Evolutionary conservation across 495 filamentous ascomycete species (phyloP), one percentile per base, ranked within the genome.

Genomic region (Penicillium herquei): DNA sequence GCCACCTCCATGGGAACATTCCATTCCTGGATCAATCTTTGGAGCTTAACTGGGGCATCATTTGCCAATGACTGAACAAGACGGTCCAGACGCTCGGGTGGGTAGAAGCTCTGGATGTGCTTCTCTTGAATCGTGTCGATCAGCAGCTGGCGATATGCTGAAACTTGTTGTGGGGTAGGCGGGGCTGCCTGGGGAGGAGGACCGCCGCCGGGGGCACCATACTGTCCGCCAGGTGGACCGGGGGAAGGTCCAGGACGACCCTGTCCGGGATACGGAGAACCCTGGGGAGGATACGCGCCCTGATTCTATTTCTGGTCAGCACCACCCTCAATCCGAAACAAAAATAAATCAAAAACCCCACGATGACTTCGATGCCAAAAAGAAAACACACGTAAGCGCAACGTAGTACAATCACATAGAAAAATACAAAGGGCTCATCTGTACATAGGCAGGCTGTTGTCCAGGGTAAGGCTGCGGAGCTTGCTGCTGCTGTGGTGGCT

Each of bases 1-100:
- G 81, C 86, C 13, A 89, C 76, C 63, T 89, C 87, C 56, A 70
- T 77, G 0, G 77, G 77, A 33, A 90, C 72, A 17, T 70, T 63
- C 80, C 83, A 86, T 49, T 77, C 77, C 41, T 77, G 67, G 51
- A 78, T 78, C 16, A 87, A 53, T 48, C 73, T 75, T 54, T 76
- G 72, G 54, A 87, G 70, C 54, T 81, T 73, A 16, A 51, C 61
- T 0, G 81, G 81, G 7, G 75, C 76, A 58, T 77, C 76, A 10
- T 63, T 59, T 48, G 67, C 67, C 10, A 78, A 64, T 0, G 54
- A 55, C 45, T 74, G 73, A 7, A 78, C 64, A 21, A 78, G 51
- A 30, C 54, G 46, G 33, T 78, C 69, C 26, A 78, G 56, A 35
- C 64, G 66, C 7, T 72, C 68, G 0, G 78, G 79, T 11, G 82